phyloP scores from a whole-genome alignment of 1,139 yeast species.

The Geotrichum cucujoidarum region DNA sequence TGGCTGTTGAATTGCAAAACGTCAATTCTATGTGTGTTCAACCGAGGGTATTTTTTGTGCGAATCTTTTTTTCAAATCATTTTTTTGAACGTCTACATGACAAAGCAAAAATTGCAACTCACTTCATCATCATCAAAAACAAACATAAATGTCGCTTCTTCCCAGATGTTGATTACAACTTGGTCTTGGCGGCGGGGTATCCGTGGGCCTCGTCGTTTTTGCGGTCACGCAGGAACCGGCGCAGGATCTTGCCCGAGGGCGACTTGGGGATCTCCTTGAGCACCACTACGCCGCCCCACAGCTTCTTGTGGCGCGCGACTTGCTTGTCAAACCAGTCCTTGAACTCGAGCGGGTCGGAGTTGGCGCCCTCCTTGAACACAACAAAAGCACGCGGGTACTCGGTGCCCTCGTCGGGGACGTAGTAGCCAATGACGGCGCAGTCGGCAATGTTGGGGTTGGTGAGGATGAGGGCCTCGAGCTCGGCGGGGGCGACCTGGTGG shows the following conservation, averaged over 20 bases:
- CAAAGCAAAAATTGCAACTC: too few species aligned
- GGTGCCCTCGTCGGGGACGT: slow-evolving; percentile 33
- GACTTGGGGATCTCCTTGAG: slow-evolving; percentile 38
- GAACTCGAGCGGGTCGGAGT: slow-evolving; percentile 27
- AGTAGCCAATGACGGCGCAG: slow-evolving; percentile 38
- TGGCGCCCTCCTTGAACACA: slow-evolving; percentile 27
- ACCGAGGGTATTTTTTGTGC: too few species aligned
- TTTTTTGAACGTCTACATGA: too few species aligned
- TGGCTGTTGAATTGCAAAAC: too few species aligned
- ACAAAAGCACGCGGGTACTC: slow-evolving; percentile 40
- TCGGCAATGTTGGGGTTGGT: slow-evolving; percentile 39
- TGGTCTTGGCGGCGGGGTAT: slow-evolving; percentile 16
- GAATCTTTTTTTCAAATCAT: too few species aligned
- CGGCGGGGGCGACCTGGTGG: slow-evolving; percentile 79
- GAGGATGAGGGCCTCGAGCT: slow-evolving; percentile 61
- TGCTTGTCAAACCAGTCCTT: slow-evolving; percentile 34
- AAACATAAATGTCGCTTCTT: not conserved
- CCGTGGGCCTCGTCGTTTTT: slow-evolving; percentile 25
- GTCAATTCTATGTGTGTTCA: too few species aligned
- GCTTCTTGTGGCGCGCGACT: slow-evolving; percentile 39
- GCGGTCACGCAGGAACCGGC: slow-evolving; percentile 33
- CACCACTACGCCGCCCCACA: slow-evolving; percentile 40
- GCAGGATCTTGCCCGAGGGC: slow-evolving; percentile 39
- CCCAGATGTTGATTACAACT: slow-evolving; percentile 19
- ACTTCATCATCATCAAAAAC: too few species aligned